phyloP scores from a whole-genome alignment of 2,329 filamentous ascomycete genomes.

The Exutisphaerella laricina region DNA sequence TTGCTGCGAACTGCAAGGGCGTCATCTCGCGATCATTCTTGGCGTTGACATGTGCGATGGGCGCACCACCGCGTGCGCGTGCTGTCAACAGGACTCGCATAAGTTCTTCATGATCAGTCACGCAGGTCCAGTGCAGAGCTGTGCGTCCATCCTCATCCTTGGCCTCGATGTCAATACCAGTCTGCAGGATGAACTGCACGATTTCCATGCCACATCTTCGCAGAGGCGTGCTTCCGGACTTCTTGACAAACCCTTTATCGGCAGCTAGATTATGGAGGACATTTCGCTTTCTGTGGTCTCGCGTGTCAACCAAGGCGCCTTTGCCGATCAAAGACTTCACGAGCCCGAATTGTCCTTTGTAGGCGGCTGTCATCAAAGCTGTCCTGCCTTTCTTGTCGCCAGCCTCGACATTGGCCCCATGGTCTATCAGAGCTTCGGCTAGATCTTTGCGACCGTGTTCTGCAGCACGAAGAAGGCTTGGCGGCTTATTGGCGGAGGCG shows the following conservation, averaged over 20 bases:
- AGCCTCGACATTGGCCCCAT: constrained; percentile 20
- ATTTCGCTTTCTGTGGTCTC: constrained; percentile 22
- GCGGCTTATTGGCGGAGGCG: constrained; percentile 18
- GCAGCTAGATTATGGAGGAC: constrained; percentile 41
- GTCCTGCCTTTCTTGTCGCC: constrained; percentile 43
- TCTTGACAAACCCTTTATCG: constrained; percentile 29
- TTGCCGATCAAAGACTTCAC: constrained; percentile 35
- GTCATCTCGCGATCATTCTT: constrained; percentile 22
- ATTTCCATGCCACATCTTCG: constrained; percentile 19
- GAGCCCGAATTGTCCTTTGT: constrained; percentile 37
- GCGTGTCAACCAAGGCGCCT: constrained; percentile 22
- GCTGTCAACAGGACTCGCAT: constrained; percentile 16
- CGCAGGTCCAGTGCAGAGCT: constrained; percentile 25
- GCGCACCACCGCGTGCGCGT: constrained; percentile 17
- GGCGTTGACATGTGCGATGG: constrained; percentile 17
- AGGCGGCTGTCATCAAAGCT: constrained; percentile 42
- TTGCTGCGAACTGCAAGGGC: constrained; percentile 21
- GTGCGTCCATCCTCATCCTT: constrained; percentile 22
- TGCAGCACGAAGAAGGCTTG: constrained; percentile 20
- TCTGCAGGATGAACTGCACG: constrained; percentile 21
- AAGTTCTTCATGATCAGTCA: constrained; percentile 23
- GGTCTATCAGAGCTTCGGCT: constrained; percentile 16
- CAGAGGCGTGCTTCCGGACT: constrained; percentile 10
- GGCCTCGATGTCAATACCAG: constrained; percentile 21
- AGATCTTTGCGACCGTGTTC: constrained; percentile 17